Base-by-base conservation (phyloP, 768 basidiomycete genomes). In the Rhizopogon roseolus region DNA sequence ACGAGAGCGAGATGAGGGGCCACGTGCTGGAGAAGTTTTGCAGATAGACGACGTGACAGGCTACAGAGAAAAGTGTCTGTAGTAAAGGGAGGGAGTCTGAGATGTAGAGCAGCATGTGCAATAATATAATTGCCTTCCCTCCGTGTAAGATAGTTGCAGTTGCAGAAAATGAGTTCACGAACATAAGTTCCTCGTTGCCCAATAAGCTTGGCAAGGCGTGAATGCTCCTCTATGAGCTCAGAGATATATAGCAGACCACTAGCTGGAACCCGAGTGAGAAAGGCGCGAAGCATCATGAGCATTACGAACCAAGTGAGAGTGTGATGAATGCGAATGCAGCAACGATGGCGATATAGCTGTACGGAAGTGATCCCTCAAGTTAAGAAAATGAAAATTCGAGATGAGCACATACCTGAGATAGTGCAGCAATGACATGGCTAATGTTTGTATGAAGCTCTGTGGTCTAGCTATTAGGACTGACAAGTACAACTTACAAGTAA, bases 211-310 rank as follows among this genome's bases (percentile, higher is more conserved):
- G 97, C 90, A 53, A 80, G 64, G 43, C 81, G 81, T 11, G 93
- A 85, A 66, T 96, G 88, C 66, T 98, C 96, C 69, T 98, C 96
- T 57, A 98, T 98, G 32, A 98, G 69, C 67, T 98, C 96, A 2
- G 95, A 94, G 32, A 96, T 74, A 77, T 96, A 98, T 52, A 98
- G 73, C 42, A 98, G 75, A 6, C 95, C 96, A 70, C 91, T 95
- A 46, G 96, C 96, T 96, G 66, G 11, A 55, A 22, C 44, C 2
- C 57, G 48, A 54, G 45, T 63, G 40, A 57, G 59, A 22, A 16
- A 41, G 39, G 13, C 19, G 53, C 41, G 28, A 22, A n/a, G 45
- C 22, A 39, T 22, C 22, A 22, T 22, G 22, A 56, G 22, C 27
- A 44, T 41, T 8, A 72, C 82, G 46, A 50, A 93, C 94, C 94